Conservation (phyloP, 2,329 filamentous ascomycete genomes). For the Aspergillus novoparasiticus region DNA sequence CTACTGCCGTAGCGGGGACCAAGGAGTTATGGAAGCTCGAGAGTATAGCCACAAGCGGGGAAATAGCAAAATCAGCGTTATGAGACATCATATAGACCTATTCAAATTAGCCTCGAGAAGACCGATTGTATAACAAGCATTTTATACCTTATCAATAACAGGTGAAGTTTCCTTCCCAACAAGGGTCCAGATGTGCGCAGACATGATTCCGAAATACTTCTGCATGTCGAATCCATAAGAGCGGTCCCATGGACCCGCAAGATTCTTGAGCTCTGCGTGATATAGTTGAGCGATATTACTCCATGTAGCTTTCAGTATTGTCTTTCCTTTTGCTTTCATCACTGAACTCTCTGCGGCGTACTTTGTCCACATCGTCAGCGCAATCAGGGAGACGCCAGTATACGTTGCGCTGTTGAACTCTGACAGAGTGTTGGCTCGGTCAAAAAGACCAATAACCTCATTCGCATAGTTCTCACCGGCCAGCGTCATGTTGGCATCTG, state of each 20-base stretch:
- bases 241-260: slow-evolving; percentile 67
- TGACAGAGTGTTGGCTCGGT: slow-evolving; percentile 58
- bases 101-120: background rate
- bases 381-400: slow-evolving; percentile 63
- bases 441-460: slow-evolving; percentile 60
- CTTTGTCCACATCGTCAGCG: slow-evolving; percentile 61
- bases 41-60: slow-evolving; percentile 4
- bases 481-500: slow-evolving; percentile 53
- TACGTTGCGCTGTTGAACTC: slow-evolving; percentile 68
- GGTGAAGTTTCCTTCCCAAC: slow-evolving; percentile 5
- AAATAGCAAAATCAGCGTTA: slow-evolving; percentile 5
- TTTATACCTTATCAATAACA: background rate
- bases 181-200: slow-evolving; percentile 22
- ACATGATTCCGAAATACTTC: slow-evolving; percentile 60
- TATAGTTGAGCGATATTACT: slow-evolving; percentile 45
- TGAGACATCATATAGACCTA: slow-evolving; percentile 9
- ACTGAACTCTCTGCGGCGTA: slow-evolving; percentile 29
- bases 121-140: background rate
- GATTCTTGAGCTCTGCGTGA: slow-evolving; percentile 53
- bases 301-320: slow-evolving; percentile 59
- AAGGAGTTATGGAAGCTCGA: background rate
- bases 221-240: slow-evolving; percentile 68
- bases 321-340: slow-evolving; percentile 39
- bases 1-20: background rate
- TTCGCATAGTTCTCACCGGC: slow-evolving; percentile 58